A percentile compares a stretch with the other conserved stretches of the same genome.
phyloP scores from a whole-genome alignment of 306 rosid genomes.

The Quercus variabilis region DNA sequence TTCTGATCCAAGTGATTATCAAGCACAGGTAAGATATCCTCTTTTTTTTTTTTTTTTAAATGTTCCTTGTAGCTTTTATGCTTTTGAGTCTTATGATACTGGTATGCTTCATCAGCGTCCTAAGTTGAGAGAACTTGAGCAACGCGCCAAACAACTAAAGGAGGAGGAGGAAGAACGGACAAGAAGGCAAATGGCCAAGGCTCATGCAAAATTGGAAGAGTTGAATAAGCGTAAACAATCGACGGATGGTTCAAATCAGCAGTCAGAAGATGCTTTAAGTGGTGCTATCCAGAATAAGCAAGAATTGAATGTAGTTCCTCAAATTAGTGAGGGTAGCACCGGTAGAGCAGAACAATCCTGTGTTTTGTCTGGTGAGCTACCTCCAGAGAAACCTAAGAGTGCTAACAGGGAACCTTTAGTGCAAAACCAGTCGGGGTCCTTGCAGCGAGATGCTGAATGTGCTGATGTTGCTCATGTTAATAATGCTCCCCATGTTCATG shows the following conservation, averaged over 20 bases:
- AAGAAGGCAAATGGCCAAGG: slow-evolving; percentile 75
- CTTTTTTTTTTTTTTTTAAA: background rate
- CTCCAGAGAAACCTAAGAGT: slow-evolving; percentile 30
- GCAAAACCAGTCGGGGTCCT: slow-evolving; percentile 36
- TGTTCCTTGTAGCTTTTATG: slow-evolving; percentile 13
- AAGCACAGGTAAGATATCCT: slow-evolving; percentile 67
- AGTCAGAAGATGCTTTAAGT: slow-evolving; percentile 36
- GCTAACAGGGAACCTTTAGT: slow-evolving; percentile 34
- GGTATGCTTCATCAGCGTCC: slow-evolving; percentile 49
- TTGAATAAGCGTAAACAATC: slow-evolving; percentile 53
- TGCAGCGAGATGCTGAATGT: slow-evolving; percentile 44
- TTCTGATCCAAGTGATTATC: slow-evolving; percentile 45
- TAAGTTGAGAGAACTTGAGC: slow-evolving; percentile 70
- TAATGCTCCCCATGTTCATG: slow-evolving; percentile 42
- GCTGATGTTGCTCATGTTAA: slow-evolving; percentile 29
- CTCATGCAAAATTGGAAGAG: slow-evolving; percentile 81
- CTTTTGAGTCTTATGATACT: slow-evolving; percentile 21
- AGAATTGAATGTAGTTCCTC: slow-evolving; percentile 35
- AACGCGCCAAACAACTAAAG: slow-evolving; percentile 70
- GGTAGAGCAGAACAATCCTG: slow-evolving; percentile 31
- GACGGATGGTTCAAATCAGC: slow-evolving; percentile 41
- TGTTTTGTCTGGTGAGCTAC: slow-evolving; percentile 30
- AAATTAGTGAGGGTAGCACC: slow-evolving; percentile 25
- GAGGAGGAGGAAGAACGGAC: slow-evolving; percentile 88
- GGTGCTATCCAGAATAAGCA: slow-evolving; percentile 45